These are phyloP conservation scores for Ogataea methanolica DNA, from an alignment of 805 yeast genomes.

Conservation along the genomic window DNA sequence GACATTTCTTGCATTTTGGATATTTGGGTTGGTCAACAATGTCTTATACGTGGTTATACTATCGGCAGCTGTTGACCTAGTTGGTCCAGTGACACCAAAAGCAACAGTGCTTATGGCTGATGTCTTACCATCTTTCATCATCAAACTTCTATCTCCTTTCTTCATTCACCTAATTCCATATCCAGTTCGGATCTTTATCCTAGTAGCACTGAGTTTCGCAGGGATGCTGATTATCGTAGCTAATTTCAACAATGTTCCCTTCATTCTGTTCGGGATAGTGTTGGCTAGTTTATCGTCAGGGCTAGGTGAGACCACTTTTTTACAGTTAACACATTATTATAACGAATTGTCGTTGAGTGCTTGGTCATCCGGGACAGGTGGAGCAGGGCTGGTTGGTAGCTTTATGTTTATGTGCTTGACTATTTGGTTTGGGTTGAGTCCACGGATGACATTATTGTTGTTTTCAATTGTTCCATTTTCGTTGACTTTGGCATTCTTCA, in stretches of 20 bases:
- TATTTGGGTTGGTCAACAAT: constrained; percentile 84
- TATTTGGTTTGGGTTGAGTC: constrained; percentile 55
- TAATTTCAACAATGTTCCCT: constrained; percentile 30
- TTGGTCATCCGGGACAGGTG: constrained; percentile 94
- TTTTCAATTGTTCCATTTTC: constrained; percentile 41
- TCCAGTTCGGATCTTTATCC: constrained; percentile 41
- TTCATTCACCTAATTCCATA: constrained; percentile 67
- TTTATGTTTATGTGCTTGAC: constrained; percentile 69
- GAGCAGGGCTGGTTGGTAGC: constrained; percentile 87
- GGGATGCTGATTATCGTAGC: constrained; percentile 73
- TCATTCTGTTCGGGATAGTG: constrained; percentile 61
- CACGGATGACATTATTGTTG: constrained; percentile 48
- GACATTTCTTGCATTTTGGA: constrained; percentile 58
- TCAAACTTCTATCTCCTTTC: constrained; percentile 76
- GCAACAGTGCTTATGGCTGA: constrained; percentile 83
- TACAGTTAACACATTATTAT: constrained; percentile 81
- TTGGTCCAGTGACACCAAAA: constrained; percentile 79
- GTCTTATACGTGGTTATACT: constrained; percentile 86
- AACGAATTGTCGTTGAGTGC: constrained; percentile 59
- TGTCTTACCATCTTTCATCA: constrained; percentile 72
- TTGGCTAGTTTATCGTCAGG: constrained; percentile 86
- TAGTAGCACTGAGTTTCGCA: constrained; percentile 53
- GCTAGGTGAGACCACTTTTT: constrained; percentile 82
- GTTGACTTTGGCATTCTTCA: constrained; percentile 24
- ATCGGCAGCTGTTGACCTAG: constrained; percentile 89